phyloP scores from a whole-genome alignment of 495 filamentous ascomycete genomes.

The Penicillium salamii region DNA sequence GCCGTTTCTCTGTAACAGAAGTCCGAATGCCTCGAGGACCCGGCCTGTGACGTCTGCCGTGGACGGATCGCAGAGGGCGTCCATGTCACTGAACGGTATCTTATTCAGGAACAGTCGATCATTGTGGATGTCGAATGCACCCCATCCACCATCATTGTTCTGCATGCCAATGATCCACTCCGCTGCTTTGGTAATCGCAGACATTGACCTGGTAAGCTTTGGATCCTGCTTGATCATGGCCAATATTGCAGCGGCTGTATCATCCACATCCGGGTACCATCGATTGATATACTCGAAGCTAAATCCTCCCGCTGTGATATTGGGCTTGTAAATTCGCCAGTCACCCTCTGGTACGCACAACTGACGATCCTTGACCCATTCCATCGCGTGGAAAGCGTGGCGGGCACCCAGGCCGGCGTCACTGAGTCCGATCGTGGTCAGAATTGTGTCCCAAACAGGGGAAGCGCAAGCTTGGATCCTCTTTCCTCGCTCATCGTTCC shows the following conservation, averaged over 20 bases:
- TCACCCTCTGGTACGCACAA: constrained; percentile 24
- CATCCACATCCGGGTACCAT: constrained; percentile 42
- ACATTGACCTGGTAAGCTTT: neutral
- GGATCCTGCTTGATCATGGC: constrained; percentile 29
- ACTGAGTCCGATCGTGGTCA: constrained; percentile 30
- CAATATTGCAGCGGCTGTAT: constrained; percentile 38
- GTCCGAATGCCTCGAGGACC: constrained; percentile 37
- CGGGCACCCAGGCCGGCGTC: constrained; percentile 10
- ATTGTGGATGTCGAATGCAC: constrained; percentile 38
- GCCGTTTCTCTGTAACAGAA: constrained; percentile 7
- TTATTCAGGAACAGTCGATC: constrained; percentile 36
- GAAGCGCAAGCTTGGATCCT: constrained; percentile 26
- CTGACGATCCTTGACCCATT: constrained; percentile 28
- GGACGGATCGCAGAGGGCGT: constrained; percentile 32
- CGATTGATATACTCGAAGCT: constrained; percentile 34
- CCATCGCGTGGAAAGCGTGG: constrained; percentile 5
- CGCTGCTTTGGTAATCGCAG: constrained; percentile 11
- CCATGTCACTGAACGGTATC: constrained; percentile 45
- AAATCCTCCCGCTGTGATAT: constrained; percentile 24
- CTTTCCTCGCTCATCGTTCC: constrained; percentile 18
- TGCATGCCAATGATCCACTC: constrained; percentile 46
- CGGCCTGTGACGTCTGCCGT: constrained; percentile 36
- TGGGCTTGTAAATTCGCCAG: constrained; percentile 28
- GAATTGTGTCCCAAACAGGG: constrained; percentile 37
- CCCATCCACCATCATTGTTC: constrained; percentile 44